Percentiles rank a stretch among this genome's conserved stretches.
phyloP scores from a whole-genome alignment of 192 early-diverging fungal genomes.

The Mortierella claussenii region DNA sequence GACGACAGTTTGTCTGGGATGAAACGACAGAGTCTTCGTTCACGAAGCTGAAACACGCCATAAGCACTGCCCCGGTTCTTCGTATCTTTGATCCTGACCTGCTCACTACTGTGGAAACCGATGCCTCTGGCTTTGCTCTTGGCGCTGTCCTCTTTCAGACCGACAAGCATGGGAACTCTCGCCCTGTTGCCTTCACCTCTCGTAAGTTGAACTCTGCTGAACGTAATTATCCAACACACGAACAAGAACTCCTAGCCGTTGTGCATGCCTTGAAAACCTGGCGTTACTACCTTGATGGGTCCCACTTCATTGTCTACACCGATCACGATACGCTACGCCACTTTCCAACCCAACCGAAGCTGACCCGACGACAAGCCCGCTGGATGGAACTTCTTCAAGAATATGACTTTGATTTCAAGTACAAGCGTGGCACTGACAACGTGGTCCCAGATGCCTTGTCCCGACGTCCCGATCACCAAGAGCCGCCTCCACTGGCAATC shows the following conservation, averaged over 20 bases:
- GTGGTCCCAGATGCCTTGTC: slow-evolving; percentile 42
- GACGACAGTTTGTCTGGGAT: slow-evolving; percentile 20
- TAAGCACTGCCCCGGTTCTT: slow-evolving; percentile 13
- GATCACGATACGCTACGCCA: slow-evolving; percentile 7
- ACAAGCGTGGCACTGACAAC: slow-evolving; percentile 16
- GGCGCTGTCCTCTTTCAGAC: slow-evolving; percentile 28
- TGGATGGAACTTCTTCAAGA: slow-evolving; percentile 14
- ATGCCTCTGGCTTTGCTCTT: slow-evolving; percentile 29
- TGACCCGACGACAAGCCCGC: slow-evolving; percentile 9
- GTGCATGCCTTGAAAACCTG: slow-evolving; percentile 20
- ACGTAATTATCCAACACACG: too few species aligned
- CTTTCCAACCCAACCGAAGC: slow-evolving; percentile 17
- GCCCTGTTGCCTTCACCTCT: slow-evolving; percentile 36
- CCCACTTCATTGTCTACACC: slow-evolving; percentile 8
- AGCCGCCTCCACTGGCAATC: not conserved
- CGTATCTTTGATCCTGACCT: slow-evolving; percentile 20
- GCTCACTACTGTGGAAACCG: slow-evolving; percentile 33
- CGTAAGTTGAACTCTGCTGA: slow-evolving; percentile 18
- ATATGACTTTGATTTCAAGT: slow-evolving; percentile 10
- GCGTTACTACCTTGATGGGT: slow-evolving; percentile 14
- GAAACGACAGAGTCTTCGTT: slow-evolving; percentile 1
- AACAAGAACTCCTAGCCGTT: too few species aligned
- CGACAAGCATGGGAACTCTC: not conserved
- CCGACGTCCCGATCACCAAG: slow-evolving; percentile 2
- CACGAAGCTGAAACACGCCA: slow-evolving; percentile 6